Evolutionary conservation across 768 basidiomycete genomes (phyloP).

Genomic region (Phlebiopsis flavidoalba): DNA sequence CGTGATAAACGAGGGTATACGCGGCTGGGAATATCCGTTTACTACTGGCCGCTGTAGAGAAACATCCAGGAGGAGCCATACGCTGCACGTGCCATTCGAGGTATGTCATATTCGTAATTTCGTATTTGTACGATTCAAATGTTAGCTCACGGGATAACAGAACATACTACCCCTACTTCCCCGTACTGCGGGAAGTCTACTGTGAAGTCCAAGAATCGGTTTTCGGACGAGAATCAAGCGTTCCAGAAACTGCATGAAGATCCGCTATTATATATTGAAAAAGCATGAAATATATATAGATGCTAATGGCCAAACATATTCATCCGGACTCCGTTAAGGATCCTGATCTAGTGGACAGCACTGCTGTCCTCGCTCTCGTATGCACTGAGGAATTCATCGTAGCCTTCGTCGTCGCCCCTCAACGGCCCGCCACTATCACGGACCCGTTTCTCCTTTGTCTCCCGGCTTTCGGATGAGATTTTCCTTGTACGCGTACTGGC

Average conservation of each 20-base stretch:
- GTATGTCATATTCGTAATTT: conserved; percentile 31
- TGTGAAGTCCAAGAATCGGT: conserved; percentile 49
- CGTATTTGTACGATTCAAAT: background rate
- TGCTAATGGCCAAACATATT: background rate
- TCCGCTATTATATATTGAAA: background rate
- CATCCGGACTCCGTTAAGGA: background rate
- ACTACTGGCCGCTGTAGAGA: conserved; percentile 51
- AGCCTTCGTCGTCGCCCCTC: conserved; percentile 64
- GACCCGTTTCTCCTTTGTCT: conserved; percentile 9
- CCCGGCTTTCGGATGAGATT: conserved; percentile 34
- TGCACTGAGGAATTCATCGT: conserved; percentile 72
- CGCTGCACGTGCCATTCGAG: conserved; percentile 54
- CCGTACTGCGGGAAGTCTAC: conserved; percentile 56
- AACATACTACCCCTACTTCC: conserved; percentile 59
- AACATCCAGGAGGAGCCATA: conserved; percentile 23
- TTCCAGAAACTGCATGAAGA: background rate
- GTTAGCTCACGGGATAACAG: conserved; percentile 29
- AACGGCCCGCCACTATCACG: conserved; percentile 69
- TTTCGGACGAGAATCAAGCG: conserved; percentile 13
- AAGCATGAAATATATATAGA: conserved; percentile 1
- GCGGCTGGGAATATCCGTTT: conserved; percentile 68
- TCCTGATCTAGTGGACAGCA: conserved; percentile 11
- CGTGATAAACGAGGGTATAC: conserved; percentile 70
- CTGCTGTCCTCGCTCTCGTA: conserved; percentile 72
- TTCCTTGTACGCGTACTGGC: conserved; percentile 34